phyloP scores from a whole-genome alignment of 2,329 filamentous ascomycete species.

The Chrysoporthe austroafricana region DNA sequence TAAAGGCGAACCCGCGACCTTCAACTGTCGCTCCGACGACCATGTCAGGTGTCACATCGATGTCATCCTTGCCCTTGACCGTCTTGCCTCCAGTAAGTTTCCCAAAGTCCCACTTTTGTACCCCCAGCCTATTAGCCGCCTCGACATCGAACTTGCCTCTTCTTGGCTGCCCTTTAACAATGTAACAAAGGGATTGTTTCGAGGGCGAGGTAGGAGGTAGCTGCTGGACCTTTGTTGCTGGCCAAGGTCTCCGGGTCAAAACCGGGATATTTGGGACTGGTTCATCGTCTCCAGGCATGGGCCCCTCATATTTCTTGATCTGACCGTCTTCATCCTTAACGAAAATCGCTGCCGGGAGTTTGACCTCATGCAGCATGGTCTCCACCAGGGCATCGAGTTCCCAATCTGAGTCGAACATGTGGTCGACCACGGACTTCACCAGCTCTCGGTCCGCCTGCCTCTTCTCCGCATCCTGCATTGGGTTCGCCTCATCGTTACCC shows the following conservation, averaged over 20 bases:
- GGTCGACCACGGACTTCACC: slow-evolving; percentile 65
- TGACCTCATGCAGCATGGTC: slow-evolving; percentile 66
- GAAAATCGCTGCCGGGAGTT: slow-evolving; percentile 72
- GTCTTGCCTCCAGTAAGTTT: slow-evolving; percentile 65
- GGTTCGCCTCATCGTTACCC: slow-evolving; percentile 36
- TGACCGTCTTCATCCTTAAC: slow-evolving; percentile 66
- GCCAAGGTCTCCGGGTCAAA: slow-evolving; percentile 78
- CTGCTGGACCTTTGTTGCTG: slow-evolving; percentile 63
- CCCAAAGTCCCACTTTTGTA: slow-evolving; percentile 62
- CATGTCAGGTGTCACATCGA: slow-evolving; percentile 80
- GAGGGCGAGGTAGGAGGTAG: slow-evolving; percentile 73
- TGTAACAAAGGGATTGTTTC: slow-evolving; percentile 78
- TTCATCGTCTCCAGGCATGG: slow-evolving; percentile 56
- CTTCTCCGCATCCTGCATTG: slow-evolving; percentile 28
- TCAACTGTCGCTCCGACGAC: slow-evolving; percentile 71
- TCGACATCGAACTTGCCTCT: slow-evolving; percentile 79
- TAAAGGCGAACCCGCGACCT: slow-evolving; percentile 76
- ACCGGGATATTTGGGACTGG: slow-evolving; percentile 69
- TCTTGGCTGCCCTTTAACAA: slow-evolving; percentile 75
- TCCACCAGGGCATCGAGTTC: slow-evolving; percentile 70
- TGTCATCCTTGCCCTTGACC: slow-evolving; percentile 67
- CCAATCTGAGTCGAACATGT: slow-evolving; percentile 83
- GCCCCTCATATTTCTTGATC: slow-evolving; percentile 72
- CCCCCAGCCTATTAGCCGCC: slow-evolving; percentile 66
- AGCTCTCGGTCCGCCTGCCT: slow-evolving; percentile 51